A percentile compares a stretch with the other conserved stretches of the same genome.
phyloP scores from a whole-genome alignment of 1,139 yeast genomes.

The Candida sojae region DNA sequence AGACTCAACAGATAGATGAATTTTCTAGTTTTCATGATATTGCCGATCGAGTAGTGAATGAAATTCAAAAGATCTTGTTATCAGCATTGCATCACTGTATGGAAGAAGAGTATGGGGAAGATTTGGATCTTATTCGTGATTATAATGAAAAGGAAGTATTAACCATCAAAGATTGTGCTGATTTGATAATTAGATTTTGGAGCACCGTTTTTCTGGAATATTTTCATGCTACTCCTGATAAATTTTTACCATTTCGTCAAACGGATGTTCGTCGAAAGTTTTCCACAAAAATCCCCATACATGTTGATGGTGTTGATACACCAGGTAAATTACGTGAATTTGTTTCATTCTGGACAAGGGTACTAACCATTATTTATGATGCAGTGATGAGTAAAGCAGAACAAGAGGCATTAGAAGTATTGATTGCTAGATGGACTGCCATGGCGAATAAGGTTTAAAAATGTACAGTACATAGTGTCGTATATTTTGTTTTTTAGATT shows the following conservation, averaged over 20 bases:
- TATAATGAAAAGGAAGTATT: constrained; percentile 39
- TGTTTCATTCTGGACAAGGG: constrained; percentile 51
- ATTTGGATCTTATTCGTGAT: constrained; percentile 47
- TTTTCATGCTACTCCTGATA: constrained; percentile 23
- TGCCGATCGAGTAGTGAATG: constrained; percentile 27
- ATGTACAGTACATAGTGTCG: background rate
- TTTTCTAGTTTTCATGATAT: constrained; percentile 11
- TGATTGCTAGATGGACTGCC: constrained; percentile 43
- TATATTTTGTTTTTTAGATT: background rate
- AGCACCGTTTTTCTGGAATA: constrained; percentile 58
- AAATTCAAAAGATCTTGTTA: constrained; percentile 42
- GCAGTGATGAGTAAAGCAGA: constrained; percentile 39
- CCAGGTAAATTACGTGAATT: constrained; percentile 36
- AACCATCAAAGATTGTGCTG: constrained; percentile 44
- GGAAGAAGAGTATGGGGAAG: constrained; percentile 60
- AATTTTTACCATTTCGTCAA: constrained; percentile 29
- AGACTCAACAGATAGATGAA: constrained; percentile 9
- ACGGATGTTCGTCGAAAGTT: constrained; percentile 20
- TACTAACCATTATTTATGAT: constrained; percentile 43
- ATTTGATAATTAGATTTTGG: constrained; percentile 51
- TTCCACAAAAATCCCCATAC: constrained; percentile 19
- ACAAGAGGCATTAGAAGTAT: constrained; percentile 34
- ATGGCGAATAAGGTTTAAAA: constrained; percentile 14
- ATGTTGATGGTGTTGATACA: constrained; percentile 28
- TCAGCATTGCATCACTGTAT: constrained; percentile 56